Evolutionary conservation across 2,329 filamentous ascomycete genomes (phyloP), one percentile per base, ranked within the genome.

Genomic region (Conoideocrella luteorostrata): DNA sequence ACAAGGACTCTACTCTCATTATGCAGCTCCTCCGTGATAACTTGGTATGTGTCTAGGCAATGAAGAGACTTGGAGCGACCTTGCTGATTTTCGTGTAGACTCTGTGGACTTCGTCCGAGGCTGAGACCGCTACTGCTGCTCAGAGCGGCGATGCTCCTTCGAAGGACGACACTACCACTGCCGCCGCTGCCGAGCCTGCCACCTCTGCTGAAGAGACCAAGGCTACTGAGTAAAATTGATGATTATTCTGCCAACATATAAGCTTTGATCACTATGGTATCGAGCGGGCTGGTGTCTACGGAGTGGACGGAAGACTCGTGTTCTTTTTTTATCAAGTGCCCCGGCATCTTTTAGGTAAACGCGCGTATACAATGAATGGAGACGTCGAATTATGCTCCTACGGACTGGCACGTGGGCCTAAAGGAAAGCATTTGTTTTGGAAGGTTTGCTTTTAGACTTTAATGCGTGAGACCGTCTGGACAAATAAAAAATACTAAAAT

Each of bases 11-110:
- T 37, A 96, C 90, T 52, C 83, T 96, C 61, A 96, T 96, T 74
- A 96, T 96, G 90, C 90, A 96, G 78, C 86, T 96, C 52, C 84
- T 96, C 66, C 86, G 90, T 67, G 90, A 96, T 77, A 96, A 96
- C 81, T 68, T 96, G 67, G 88, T 94, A 77, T 56, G 79, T 68
- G 28, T 45, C 26, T 15, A n/a, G 5, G n/a, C 29, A 23, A 41
- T 20, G 21, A 6, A 3, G 29, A 9, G 13, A 5, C 26, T 2
- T 10, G 13, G 4, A 26, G 7, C 10, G 21, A 5, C 10, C 20
- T 39, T 42, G 40, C 67, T 70, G 56, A 69, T 53, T 26, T 13
- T 4, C 13, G 17, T 44, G 36, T 56, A 96, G 90, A 97, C 93
- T 56, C 89, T 97, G 70, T 97, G 93, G 93, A 97, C 93, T 63